phyloP scores from a whole-genome alignment of 2,329 filamentous ascomycete genomes.

The Epichloe bromicola region DNA sequence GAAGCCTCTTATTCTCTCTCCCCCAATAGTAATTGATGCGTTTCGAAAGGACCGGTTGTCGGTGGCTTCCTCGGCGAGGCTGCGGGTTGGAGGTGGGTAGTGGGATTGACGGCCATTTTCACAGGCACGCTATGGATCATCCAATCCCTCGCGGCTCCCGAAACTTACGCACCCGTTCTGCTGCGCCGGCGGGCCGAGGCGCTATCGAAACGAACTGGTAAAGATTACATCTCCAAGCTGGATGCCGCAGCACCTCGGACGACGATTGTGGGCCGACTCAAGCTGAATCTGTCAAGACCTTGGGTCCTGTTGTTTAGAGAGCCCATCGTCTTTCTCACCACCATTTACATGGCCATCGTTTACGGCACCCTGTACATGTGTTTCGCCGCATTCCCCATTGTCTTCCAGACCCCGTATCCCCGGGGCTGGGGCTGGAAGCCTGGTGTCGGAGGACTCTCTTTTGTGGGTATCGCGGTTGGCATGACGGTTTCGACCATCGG shows the following conservation, averaged over 20 bases:
- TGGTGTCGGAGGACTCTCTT: conserved; percentile 44
- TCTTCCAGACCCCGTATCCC: conserved; percentile 34
- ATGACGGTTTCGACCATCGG: conserved; percentile 45
- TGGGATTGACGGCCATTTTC: conserved; percentile 49
- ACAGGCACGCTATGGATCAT: conserved; percentile 44
- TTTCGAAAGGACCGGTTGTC: conserved; percentile 38
- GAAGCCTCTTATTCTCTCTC: neutral
- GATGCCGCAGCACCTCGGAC: conserved; percentile 30
- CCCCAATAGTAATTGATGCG: too few species aligned
- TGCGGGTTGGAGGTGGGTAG: conserved; percentile 52
- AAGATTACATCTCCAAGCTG: conserved; percentile 38
- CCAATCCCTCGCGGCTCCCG: conserved; percentile 37
- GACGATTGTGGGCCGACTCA: conserved; percentile 35
- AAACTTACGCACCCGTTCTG: conserved; percentile 48
- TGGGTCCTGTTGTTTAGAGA: conserved; percentile 54
- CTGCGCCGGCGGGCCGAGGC: conserved; percentile 37
- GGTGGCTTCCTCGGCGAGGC: conserved; percentile 49
- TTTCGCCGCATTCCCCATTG: conserved; percentile 44
- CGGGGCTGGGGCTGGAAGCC: conserved; percentile 40
- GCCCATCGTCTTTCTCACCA: conserved; percentile 51
- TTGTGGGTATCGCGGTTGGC: conserved; percentile 51
- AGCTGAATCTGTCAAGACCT: conserved; percentile 44
- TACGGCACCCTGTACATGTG: conserved; percentile 42
- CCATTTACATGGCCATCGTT: conserved; percentile 49
- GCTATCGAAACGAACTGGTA: conserved; percentile 38